Evolutionary conservation across 805 yeast genomes (phyloP).

Genomic region (Citeromyces matritensis): DNA sequence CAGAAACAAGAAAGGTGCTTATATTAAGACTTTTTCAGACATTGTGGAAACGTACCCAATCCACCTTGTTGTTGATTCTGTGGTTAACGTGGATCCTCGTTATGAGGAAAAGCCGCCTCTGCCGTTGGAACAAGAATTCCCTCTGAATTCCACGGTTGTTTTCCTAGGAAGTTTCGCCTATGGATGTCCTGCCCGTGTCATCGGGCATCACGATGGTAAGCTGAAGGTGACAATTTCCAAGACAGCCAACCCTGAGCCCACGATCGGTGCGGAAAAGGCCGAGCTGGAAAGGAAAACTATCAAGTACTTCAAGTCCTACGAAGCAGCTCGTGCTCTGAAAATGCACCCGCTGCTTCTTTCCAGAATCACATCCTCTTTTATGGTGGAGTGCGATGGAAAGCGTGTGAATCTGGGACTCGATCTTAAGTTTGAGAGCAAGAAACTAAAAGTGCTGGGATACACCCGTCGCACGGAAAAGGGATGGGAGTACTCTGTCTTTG

Average conservation of each 20-base stretch:
- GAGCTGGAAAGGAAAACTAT: conserved; percentile 37
- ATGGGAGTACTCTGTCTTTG: conserved; percentile 78
- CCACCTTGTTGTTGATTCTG: conserved; percentile 65
- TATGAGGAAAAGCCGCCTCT: conserved; percentile 56
- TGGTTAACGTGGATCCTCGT: conserved; percentile 61
- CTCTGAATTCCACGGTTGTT: conserved; percentile 53
- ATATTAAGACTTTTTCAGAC: conserved; percentile 51
- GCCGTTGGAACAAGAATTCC: conserved; percentile 75
- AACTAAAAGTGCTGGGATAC: conserved; percentile 80
- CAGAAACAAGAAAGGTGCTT: conserved; percentile 60
- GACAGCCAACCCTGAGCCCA: conserved; percentile 38
- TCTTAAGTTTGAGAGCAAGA: conserved; percentile 65
- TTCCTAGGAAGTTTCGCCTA: conserved; percentile 80
- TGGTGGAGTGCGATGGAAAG: conserved; percentile 31
- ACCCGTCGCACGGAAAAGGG: conserved; percentile 47
- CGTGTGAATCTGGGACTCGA: conserved; percentile 66
- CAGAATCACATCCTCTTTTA: conserved; percentile 59
- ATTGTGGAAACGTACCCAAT: conserved; percentile 50
- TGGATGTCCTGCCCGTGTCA: conserved; percentile 62
- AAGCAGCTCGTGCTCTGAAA: conserved; percentile 41
- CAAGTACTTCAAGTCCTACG: conserved; percentile 49
- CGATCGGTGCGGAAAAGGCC: conserved; percentile 47
- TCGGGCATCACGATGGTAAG: conserved; percentile 30
- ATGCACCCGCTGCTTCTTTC: conserved; percentile 57
- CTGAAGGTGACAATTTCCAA: conserved; percentile 37